Evolutionary conservation across 2,329 filamentous ascomycete genomes (phyloP), one percentile per base, ranked within the genome.

Genomic region (Talaromyces sp.): DNA sequence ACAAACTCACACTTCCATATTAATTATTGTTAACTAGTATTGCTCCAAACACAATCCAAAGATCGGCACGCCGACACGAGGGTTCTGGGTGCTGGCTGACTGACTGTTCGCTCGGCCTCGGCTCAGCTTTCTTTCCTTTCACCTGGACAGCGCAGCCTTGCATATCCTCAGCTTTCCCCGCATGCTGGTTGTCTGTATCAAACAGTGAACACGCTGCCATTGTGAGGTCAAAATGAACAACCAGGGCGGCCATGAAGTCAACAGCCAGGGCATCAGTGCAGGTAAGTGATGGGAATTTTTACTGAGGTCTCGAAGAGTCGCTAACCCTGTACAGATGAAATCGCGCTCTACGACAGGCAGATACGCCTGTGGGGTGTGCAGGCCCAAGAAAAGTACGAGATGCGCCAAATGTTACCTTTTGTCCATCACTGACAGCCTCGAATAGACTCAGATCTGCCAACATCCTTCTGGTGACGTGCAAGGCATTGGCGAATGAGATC

Each of bases 281-380:
- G 73, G 73, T 73, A 66, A 63, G 70, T 10, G 17, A 49, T 33
- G 25, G 17, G 25, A 9, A 11, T 53, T 25, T 1, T 11, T 3
- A 39, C 10, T n/a, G 19, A 33, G n/a, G 36, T 17, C 47, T 56
- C 27, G 64, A 59, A 58, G n/a, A 42, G 22, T 19, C 13, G 32
- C 60, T 27, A 47, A 57, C 55, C 57, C 33, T 32, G 8, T 13
- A 65, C 64, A 91, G 95, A 98, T 76, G 95, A 99, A 73, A 96
- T 98, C 71, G 95, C 93, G 15, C 86, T 98, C 6, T 99, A 99
- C 74, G 95, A 99, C 78, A 88, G 95, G 56, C 95, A 99, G 75
- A 97, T 99, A 70, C 89, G 95, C 59, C 87, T 99, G 32, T 99
- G 95, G 95, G 95, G 95, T 51, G 91, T 98, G 71, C 88, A 95